Percentiles rank a stretch among this genome's conserved stretches.
phyloP scores from a whole-genome alignment of 2,329 filamentous ascomycete genomes.

The Aspergillus chevalieri region DNA sequence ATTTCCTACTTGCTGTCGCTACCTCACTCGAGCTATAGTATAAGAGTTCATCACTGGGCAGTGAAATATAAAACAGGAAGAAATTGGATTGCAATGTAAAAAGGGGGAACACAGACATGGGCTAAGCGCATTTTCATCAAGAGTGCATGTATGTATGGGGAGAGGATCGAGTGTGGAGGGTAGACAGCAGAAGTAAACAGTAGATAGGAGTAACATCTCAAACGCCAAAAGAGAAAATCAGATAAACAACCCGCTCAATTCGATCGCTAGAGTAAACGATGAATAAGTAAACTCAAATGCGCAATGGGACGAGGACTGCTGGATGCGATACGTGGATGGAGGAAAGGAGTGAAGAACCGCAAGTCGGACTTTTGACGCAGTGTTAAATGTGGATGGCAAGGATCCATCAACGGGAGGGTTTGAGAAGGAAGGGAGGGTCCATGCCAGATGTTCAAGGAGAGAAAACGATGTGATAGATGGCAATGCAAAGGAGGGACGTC shows the following conservation, averaged over 20 bases:
- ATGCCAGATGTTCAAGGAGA: background rate
- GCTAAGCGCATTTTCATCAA: background rate
- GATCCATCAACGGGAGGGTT: background rate
- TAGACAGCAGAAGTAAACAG: background rate
- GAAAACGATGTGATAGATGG: background rate
- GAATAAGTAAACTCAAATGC: constrained; percentile 16
- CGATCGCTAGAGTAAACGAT: constrained; percentile 25
- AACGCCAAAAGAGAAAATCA: constrained; percentile 17
- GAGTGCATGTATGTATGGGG: background rate
- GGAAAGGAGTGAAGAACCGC: background rate
- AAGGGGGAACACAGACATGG: background rate
- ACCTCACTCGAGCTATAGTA: constrained; percentile 4
- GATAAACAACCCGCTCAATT: constrained; percentile 23
- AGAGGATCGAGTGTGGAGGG: background rate
- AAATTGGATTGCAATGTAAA: background rate
- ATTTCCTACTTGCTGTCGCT: constrained; percentile 12
- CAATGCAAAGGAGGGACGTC: background rate
- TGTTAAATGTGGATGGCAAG: background rate
- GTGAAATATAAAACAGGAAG: background rate
- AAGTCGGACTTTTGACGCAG: background rate
- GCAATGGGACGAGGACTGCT: constrained; percentile 8
- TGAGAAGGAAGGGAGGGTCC: background rate
- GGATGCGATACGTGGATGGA: background rate
- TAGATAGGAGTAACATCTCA: constrained; percentile 7
- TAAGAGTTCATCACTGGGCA: background rate